Conservation (phyloP, 345 rosid genomes). For the Physaria fendleri region DNA sequence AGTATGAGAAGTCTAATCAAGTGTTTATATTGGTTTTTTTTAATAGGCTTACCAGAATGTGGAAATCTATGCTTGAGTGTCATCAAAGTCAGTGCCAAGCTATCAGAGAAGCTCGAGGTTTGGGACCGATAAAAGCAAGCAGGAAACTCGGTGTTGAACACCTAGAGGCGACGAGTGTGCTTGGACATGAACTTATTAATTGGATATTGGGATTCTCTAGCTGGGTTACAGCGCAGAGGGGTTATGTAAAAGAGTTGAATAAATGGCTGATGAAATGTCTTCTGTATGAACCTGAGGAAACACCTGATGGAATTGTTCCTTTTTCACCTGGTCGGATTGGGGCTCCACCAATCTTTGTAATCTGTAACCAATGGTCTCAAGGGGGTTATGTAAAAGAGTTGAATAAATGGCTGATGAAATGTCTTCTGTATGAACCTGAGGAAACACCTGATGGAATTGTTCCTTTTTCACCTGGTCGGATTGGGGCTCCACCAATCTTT, state of each 20-base stretch:
- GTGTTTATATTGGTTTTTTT: no score
- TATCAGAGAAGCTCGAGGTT: slow-evolving; percentile 51
- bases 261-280: slow-evolving; percentile 80
- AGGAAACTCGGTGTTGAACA: slow-evolving; percentile 49
- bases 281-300: slow-evolving; percentile 83
- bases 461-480: slow-evolving; percentile 92
- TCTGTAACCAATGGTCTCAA: no score
- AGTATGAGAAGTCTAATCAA: no score
- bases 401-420: slow-evolving; percentile 77
- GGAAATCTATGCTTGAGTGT: slow-evolving; percentile 77
- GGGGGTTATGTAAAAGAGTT: slow-evolving; percentile 62
- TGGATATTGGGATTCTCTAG: slow-evolving; percentile 59
- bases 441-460: slow-evolving; percentile 73
- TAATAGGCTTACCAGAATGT: slow-evolving; percentile 77
- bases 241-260: slow-evolving; percentile 64
- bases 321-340: slow-evolving; percentile 95
- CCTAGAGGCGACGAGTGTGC: slow-evolving; percentile 48
- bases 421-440: slow-evolving; percentile 85
- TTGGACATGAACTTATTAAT: slow-evolving; percentile 59
- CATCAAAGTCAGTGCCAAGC: slow-evolving; percentile 68
- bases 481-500: slow-evolving; percentile 89
- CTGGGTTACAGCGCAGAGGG: slow-evolving; percentile 75
- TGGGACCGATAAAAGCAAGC: slow-evolving; percentile 46
- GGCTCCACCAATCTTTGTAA: slow-evolving; percentile 86
- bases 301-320: slow-evolving; percentile 74